These are phyloP conservation scores for Cornus florida DNA, from an alignment of 148 eudicot genomes.

Conservation along the genomic window DNA sequence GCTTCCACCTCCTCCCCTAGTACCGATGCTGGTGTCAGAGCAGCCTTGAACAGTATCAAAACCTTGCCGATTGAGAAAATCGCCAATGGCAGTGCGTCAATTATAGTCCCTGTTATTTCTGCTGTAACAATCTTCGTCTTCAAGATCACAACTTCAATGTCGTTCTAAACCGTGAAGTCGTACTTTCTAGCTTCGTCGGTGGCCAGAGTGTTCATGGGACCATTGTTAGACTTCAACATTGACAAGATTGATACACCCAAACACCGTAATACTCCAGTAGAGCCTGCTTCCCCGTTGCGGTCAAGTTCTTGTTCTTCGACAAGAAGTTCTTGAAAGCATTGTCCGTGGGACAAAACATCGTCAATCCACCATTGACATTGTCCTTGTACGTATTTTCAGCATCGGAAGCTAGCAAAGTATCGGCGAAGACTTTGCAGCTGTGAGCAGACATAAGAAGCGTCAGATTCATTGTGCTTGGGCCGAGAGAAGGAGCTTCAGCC, in stretches of 20 bases:
- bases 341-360: constrained; percentile 76
- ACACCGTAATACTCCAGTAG: constrained; percentile 72
- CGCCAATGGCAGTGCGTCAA: constrained; percentile 74
- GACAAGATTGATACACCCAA: constrained; percentile 64
- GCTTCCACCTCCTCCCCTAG: constrained; percentile 46
- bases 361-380: constrained; percentile 70
- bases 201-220: constrained; percentile 75
- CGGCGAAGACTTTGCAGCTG: constrained; percentile 56
- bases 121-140: constrained; percentile 61
- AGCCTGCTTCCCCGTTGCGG: constrained; percentile 53
- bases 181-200: constrained; percentile 78
- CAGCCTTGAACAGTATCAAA: constrained; percentile 60
- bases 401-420: constrained; percentile 46
- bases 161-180: constrained; percentile 75
- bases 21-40: constrained; percentile 62
- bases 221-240: constrained; percentile 75
- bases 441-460: constrained; percentile 38
- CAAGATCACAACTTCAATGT: constrained; percentile 64
- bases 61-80: constrained; percentile 66
- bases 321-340: constrained; percentile 66
- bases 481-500: constrained; percentile 74
- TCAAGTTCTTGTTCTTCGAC: constrained; percentile 67
- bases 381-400: constrained; percentile 49
- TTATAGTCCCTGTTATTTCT: constrained; percentile 53
- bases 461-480: constrained; percentile 56